Base-by-base conservation (phyloP, 768 basidiomycete genomes). In the Strobilomyces confusus region DNA sequence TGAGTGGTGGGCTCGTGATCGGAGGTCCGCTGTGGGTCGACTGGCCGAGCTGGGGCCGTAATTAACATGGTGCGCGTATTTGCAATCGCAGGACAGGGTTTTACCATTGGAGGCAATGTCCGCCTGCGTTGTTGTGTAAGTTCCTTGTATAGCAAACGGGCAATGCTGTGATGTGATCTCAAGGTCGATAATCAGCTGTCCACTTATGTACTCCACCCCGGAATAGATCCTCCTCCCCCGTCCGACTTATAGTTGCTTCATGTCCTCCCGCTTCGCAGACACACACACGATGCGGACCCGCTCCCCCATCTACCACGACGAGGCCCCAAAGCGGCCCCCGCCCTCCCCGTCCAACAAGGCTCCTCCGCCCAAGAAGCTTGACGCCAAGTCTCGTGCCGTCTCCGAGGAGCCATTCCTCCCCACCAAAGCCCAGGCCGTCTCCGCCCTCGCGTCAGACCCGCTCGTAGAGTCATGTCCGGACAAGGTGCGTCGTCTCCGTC, bases 331-430 rank as follows among this genome's bases (percentile, higher is more conserved):
- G 47, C 66, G 66, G 8, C 66, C 63, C 11, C 66, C 63, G 4
- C 67, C 69, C n/a, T 70, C 68, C 25, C 69, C 68, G 14, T 69
- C 69, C n/a, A 65, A 37, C 59, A 69, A 72, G 22, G 60, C 56
- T 0, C 64, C 63, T 5, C 66, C 66, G 13, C 41, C 53, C 33
- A 70, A 70, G 70, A 69, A 69, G 53, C 57, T 60, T 20, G 68
- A 69, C 50, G 47, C 59, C 50, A 69, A 64, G 59, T 62, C 65
- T 51, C 69, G 68, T 41, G 48, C 68, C 54, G 63, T 57, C 17
- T 68, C 68, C 44, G 69, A 67, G 47, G 68, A 69, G 33, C 59
- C 57, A 4, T 49, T 44, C 51, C 44, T 48, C 22, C 49, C 57
- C 6, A 26, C 56, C 47, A 61, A 55, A 30, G 15, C 48, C 1